Base-by-base conservation (phyloP, 2,329 filamentous ascomycete species). In the Ophiostoma pallidulum region DNA sequence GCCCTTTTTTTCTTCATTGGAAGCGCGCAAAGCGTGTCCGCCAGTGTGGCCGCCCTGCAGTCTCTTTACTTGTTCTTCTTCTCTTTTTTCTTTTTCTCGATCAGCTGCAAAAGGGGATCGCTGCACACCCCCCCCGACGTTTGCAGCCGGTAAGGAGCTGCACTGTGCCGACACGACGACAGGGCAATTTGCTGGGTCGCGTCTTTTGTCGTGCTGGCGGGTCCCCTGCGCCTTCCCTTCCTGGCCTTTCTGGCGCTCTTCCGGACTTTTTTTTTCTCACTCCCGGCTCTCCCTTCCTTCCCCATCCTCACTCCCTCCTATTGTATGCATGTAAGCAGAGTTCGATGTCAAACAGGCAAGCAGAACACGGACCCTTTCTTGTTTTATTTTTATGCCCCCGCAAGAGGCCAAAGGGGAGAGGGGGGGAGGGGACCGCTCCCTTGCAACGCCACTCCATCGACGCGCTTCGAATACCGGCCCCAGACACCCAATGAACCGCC, bases 151-250 rank as follows among this genome's bases (percentile, higher is more conserved):
- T 28, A 29, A 33, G 45, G 38, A n/a, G n/a, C n/a, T n/a, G 10
- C 10, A 28, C 39, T 32, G 39, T n/a, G 18, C 10, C 12, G 9
- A 31, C 16, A 31, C 32, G 40, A 40, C 35, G 40, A 42, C n/a
- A n/a, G n/a, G n/a, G n/a, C n/a, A n/a, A n/a, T n/a, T 31, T 39
- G 35, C 35, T 33, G 41, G 36, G 39, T 45, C 48, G 43, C 42
- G 42, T 46, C 43, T 19, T n/a, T 42, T 33, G 43, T 50, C 43
- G 39, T 50, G 48, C 48, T 16, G 39, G 43, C 47, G 47, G 47
- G 37, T 39, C 47, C 24, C 20, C 39, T 22, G 45, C 39, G 38
- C 46, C 47, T 49, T 44, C 36, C 22, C 40, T 14, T 35, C 16
- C 35, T 44, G 20, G 14, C 26, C 26, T 38, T 20, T 16, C 22